phyloP scores from a whole-genome alignment of 225 moss, liverwort and hornwort species.

The Rhytidiadelphus loreus region DNA sequence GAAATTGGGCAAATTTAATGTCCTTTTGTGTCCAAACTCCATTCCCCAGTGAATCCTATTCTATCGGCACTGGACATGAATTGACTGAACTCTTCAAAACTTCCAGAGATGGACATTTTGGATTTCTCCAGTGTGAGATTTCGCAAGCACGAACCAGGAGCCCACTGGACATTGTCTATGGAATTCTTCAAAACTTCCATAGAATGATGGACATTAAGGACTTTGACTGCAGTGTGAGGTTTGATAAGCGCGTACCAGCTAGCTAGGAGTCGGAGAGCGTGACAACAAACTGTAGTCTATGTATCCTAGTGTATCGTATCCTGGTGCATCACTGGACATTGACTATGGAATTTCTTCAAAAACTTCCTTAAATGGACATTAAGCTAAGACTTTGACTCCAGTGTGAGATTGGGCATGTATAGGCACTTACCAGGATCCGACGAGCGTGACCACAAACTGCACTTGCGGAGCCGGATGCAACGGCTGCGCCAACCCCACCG shows the following conservation, averaged over 20 bases:
- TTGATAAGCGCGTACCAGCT: too few relatives aligned
- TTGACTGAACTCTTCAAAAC: not conserved
- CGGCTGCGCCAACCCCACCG: conserved; percentile 53
- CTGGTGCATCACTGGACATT: too few relatives aligned
- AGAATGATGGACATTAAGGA: not conserved
- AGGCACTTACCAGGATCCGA: conserved; percentile 45
- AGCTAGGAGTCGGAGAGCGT: too few relatives aligned
- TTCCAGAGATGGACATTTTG: not conserved
- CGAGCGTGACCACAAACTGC: conserved; percentile 66
- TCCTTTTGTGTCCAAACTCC: not conserved
- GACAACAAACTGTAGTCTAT: too few relatives aligned
- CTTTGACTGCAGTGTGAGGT: not conserved
- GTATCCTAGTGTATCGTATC: too few relatives aligned
- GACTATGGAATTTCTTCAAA: not conserved
- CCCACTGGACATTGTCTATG: not conserved
- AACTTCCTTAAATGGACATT: not conserved
- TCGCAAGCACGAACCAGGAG: not conserved
- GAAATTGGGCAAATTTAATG: not conserved
- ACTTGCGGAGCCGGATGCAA: conserved; percentile 62
- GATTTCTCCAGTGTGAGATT: not conserved
- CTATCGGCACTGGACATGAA: not conserved
- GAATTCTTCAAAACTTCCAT: not conserved
- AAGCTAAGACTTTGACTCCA: not conserved
- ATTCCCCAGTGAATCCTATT: not conserved
- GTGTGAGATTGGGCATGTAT: not conserved